Base-by-base conservation (phyloP, 805 yeast species). In the Priceomyces carsonii region DNA sequence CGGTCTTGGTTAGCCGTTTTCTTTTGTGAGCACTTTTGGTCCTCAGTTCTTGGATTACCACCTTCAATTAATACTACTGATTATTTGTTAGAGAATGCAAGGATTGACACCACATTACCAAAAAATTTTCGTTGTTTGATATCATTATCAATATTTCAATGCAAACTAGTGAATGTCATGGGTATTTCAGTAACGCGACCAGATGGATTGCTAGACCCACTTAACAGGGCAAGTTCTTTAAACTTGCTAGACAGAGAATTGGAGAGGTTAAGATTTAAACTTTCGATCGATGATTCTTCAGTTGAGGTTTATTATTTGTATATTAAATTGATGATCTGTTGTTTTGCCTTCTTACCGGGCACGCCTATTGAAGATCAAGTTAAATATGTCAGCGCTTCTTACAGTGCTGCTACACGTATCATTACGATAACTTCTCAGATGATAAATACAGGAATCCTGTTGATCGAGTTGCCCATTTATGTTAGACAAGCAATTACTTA, bases 1-100 rank as follows among this genome's bases (percentile, higher is more conserved):
- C 69, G 96, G 47, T 79, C 95, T 1, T 90, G 97, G 97, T 64
- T 88, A 18, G 89, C 91, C 2, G 83, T 86, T 3, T 90, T 85
- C 57, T 84, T 89, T 52, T 73, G 87, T 29, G 96, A 89, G 54
- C 95, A 89, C 48, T 84, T 88, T 52, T 86, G 96, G 93, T 82
- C 95, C 3, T 83, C 95, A 8, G 78, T 81, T 23, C 61, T 89
- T 29, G 97, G 97, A 0, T 63, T 90, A 33, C 97, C 97, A 1
- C 90, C 96, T 1, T 80, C 88, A 3, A 75, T 86, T 47, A 86
- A 81, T 39, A 82, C 90, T 0, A 68, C 73, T 3, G 97, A 90
- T 57, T 86, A 81, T 53, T 63, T 89, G 26, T 66, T 90, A 21
- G 95, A 89, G 48, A 79, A 75, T 50, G 95, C 95, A 0, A 68